A percentile compares a stretch with the other conserved stretches of the same genome.
Evolutionary conservation across 169 alveolate species (phyloP).

Genomic region (Cryptosporidium ubiquitum): DNA sequence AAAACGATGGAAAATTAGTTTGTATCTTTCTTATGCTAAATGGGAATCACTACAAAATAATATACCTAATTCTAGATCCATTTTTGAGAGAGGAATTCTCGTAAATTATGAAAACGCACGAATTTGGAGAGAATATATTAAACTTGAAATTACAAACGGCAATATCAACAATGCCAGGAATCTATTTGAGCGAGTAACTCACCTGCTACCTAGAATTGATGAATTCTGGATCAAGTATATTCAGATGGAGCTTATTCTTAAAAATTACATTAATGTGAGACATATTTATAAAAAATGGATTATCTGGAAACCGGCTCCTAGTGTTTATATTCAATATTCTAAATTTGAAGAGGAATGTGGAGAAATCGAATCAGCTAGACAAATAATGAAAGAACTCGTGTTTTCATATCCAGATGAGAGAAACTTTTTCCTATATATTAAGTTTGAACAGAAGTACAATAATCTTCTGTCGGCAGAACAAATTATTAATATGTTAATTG

Average conservation of each 20-base stretch:
- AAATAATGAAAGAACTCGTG: conserved; percentile 83
- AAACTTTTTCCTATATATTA: conserved; percentile 93
- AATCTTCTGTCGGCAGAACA: conserved; percentile 55
- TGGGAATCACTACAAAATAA: conserved; percentile 97
- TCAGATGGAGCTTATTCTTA: conserved; percentile 97
- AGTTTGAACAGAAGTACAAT: conserved; percentile 93
- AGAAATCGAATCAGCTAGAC: conserved; percentile 93
- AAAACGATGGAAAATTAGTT: conserved; percentile 94
- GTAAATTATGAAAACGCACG: conserved; percentile 94
- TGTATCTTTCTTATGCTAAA: conserved; percentile 92
- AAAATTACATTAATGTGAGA: conserved; percentile 95
- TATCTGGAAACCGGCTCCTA: conserved; percentile 96
- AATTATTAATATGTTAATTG: neutral
- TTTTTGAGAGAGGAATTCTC: conserved; percentile 96
- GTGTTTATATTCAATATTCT: conserved; percentile 95
- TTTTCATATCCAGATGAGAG: conserved; percentile 85
- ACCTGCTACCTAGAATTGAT: conserved; percentile 96
- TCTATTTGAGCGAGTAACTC: conserved; percentile 97
- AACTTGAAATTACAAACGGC: conserved; percentile 96
- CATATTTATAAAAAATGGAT: conserved; percentile 95
- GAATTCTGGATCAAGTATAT: conserved; percentile 98
- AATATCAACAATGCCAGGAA: conserved; percentile 96
- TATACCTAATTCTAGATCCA: conserved; percentile 93
- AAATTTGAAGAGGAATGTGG: conserved; percentile 98
- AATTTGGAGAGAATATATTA: conserved; percentile 97